Evolutionary conservation across 208 protist genomes (phyloP).

Genomic region (Trypanosoma boissoni): DNA sequence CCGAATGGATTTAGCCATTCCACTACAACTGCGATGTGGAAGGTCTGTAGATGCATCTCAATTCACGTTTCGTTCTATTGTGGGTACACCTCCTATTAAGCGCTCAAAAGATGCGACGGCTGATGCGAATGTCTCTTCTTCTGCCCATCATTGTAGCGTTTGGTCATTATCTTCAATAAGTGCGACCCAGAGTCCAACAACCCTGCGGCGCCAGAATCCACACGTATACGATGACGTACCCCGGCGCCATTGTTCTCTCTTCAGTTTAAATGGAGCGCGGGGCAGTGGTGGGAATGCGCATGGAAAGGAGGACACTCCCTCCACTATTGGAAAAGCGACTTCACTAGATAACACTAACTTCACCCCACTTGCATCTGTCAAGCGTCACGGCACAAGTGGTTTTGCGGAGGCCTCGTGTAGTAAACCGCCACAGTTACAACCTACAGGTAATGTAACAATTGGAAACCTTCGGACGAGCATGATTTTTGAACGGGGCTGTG

Average conservation of each 20-base stretch:
- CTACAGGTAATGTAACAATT: conserved; percentile 5
- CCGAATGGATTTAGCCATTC: conserved; percentile 16
- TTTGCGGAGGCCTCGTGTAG: no score
- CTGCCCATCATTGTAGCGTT: conserved; percentile 2
- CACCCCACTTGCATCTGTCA: conserved; percentile 19
- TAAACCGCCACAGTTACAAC: not conserved
- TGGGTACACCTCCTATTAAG: conserved; percentile 9
- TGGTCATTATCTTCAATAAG: conserved; percentile 22
- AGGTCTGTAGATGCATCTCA: conserved; percentile 4
- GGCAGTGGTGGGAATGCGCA: not conserved
- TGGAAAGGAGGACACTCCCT: conserved; percentile 10
- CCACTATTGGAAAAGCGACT: not conserved
- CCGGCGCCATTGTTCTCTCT: not conserved
- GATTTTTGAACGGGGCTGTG: conserved; percentile 10
- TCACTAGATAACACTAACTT: conserved; percentile 12
- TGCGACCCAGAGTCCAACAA: conserved; percentile 10
- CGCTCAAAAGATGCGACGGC: not conserved
- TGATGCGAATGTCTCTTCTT: conserved; percentile 9
- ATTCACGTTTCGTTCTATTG: conserved; percentile 14
- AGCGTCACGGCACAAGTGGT: not conserved
- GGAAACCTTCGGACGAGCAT: conserved; percentile 13
- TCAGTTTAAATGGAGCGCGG: not conserved
- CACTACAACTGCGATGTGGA: not conserved
- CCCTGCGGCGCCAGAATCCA: not conserved
- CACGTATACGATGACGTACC: not conserved